Base-by-base conservation (phyloP, 371 early-diverging fungal genomes). In the Funneliformis caledonium region DNA sequence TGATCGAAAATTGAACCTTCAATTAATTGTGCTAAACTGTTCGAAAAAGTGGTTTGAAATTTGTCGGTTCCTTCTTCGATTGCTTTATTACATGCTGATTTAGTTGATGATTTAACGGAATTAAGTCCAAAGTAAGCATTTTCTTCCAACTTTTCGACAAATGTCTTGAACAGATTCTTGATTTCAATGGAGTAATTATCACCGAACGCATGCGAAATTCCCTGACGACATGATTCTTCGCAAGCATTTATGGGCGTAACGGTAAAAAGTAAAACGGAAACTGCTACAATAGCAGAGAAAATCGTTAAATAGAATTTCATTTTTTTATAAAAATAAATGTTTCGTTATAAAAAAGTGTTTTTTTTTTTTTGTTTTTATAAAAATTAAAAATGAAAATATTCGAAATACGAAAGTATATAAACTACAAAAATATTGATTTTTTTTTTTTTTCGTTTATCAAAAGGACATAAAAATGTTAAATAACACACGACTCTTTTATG, bases 161-260 rank as follows among this genome's bases (percentile, higher is more conserved):
- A 14, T 52, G 14, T 16, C 19, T 5, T 5, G 5, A 52, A 52
- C 14, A 52, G 16, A 2, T 2, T 16, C 5, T 52, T 81, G 42
- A 88, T 81, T 42, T 80, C 78, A 72, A 77, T 70, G 33, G 80
- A 78, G 70, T 90, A 92, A 68, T 84, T 84, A n/a, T 83, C 85
- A n/a, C 89, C 86, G 75, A 92, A 91, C 8, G 87, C 88, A 19
- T 59, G 62, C 6, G 90, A 86, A 9, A 92, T 85, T 73, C 90
- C 91, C 69, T 83, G 81, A 52, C 88, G 87, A 77, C 92, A 92
- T 47, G 87, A 85, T 56, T 85, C 86, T 80, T 92, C 92, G 80
- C 92, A 92, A 31, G 88, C 91, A 22, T 84, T 82, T 5, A 19
- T 52, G 19, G 56, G 56, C 16, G 19, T 19, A 52, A 52, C 16